Evolutionary conservation across 768 basidiomycete species (phyloP).

Genomic region (Holtermanniella nyarrowii): DNA sequence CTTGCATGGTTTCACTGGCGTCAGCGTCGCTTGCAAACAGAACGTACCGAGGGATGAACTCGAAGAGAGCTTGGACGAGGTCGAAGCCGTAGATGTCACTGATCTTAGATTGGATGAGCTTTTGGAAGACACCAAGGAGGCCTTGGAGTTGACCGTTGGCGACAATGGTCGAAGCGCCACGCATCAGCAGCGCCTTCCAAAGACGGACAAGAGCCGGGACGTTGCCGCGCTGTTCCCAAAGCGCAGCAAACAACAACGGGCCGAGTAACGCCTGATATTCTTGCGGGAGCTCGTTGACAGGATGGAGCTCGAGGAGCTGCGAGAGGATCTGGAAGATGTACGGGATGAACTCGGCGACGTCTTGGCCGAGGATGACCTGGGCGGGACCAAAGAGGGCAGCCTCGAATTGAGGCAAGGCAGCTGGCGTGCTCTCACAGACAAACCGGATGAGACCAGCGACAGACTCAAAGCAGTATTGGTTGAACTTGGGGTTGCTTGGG

Average conservation of each 20-base stretch:
- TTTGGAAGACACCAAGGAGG: slow-evolving; percentile 82
- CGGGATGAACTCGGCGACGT: slow-evolving; percentile 91
- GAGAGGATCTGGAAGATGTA: slow-evolving; percentile 95
- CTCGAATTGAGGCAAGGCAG: slow-evolving; percentile 66
- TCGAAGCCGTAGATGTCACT: slow-evolving; percentile 91
- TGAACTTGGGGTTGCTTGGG: slow-evolving; percentile 93
- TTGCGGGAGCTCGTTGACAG: slow-evolving; percentile 50
- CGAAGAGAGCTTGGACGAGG: slow-evolving; percentile 65
- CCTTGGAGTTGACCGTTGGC: slow-evolving; percentile 60
- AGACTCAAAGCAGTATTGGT: slow-evolving; percentile 94
- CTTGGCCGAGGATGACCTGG: slow-evolving; percentile 75
- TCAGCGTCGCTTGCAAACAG: background rate
- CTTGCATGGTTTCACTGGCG: slow-evolving; percentile 53
- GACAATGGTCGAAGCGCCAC: slow-evolving; percentile 60
- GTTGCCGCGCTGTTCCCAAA: slow-evolving; percentile 90
- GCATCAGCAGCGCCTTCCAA: slow-evolving; percentile 67
- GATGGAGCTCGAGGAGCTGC: slow-evolving; percentile 82
- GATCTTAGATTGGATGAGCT: slow-evolving; percentile 69
- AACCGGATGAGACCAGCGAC: slow-evolving; percentile 90
- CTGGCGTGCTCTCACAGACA: slow-evolving; percentile 59
- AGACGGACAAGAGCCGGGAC: slow-evolving; percentile 86
- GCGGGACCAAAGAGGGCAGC: slow-evolving; percentile 72
- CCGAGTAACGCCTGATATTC: slow-evolving; percentile 71
- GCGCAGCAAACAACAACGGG: slow-evolving; percentile 68
- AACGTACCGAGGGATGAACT: slow-evolving; percentile 64